Percentiles rank a stretch among this genome's conserved stretches.
Evolutionary conservation across 768 basidiomycete genomes (phyloP).

Genomic region (Imleria badia): DNA sequence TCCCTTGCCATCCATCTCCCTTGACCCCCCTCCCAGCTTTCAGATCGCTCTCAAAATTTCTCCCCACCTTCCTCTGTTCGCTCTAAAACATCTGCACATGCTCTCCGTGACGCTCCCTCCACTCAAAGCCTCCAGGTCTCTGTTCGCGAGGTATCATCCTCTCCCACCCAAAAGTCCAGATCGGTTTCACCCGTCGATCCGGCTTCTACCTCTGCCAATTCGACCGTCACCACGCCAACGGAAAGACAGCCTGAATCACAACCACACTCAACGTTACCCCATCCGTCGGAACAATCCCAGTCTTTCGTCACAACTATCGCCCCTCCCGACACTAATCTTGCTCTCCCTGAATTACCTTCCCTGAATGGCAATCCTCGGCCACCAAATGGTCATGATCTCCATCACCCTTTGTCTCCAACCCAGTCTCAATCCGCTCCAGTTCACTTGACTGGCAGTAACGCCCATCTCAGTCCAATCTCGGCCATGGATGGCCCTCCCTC

Average conservation of each 20-base stretch:
- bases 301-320: conserved; percentile 45
- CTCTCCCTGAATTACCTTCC: conserved; percentile 5
- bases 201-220: neutral
- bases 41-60: conserved; percentile 4
- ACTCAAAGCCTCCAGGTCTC: conserved; percentile 18
- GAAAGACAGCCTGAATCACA: conserved; percentile 13
- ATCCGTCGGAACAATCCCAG: conserved; percentile 31
- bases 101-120: conserved; percentile 29
- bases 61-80: conserved; percentile 17
- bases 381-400: neutral
- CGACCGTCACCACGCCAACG: conserved; percentile 20
- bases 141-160: conserved; percentile 2
- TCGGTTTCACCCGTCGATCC: conserved; percentile 17
- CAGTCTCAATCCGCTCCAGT: conserved; percentile 21
- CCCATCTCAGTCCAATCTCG: conserved; percentile 26
- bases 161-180: conserved; percentile 5
- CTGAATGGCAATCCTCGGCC: neutral
- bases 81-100: conserved; percentile 20
- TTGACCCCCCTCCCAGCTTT: conserved; percentile 6
- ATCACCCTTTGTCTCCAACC: neutral
- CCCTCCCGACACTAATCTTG: conserved; percentile 32
- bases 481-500: conserved; percentile 5
- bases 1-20: neutral
- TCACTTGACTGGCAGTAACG: neutral
- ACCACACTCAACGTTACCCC: conserved; percentile 11